phyloP scores from a whole-genome alignment of 805 yeast species.

The Cyberlindnera maclurae region DNA sequence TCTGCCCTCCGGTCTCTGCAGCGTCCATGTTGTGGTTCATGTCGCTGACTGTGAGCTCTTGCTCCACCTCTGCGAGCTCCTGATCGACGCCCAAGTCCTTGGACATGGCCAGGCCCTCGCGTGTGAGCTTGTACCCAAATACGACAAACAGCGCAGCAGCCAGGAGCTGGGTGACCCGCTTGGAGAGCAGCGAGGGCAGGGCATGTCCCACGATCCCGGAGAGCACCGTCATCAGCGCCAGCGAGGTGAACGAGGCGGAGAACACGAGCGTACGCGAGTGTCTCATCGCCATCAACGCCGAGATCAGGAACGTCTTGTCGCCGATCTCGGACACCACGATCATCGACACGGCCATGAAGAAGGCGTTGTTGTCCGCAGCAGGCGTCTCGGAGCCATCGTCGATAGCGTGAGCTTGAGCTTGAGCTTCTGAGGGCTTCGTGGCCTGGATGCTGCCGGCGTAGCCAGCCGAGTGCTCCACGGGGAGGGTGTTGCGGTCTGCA shows the following conservation, averaged over 20 bases:
- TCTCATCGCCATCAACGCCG: conserved; percentile 98
- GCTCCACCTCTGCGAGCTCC: conserved; percentile 95
- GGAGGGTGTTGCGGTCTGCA: conserved; percentile 18
- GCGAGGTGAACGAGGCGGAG: conserved; percentile 76
- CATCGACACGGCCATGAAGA: conserved; percentile 82
- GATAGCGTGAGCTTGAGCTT: not conserved
- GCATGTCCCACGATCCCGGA: conserved; percentile 92
- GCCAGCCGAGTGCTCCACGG: conserved; percentile 13
- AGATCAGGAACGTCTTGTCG: conserved; percentile 93
- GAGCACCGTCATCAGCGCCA: conserved; percentile 84
- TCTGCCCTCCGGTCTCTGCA: conserved; percentile 40
- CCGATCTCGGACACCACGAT: conserved; percentile 94
- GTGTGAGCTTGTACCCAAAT: conserved; percentile 68
- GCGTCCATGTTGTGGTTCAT: conserved; percentile 43
- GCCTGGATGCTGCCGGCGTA: no score
- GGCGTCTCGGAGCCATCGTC: not conserved
- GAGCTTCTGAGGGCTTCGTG: not conserved
- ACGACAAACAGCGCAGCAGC: conserved; percentile 79
- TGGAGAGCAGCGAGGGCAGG: conserved; percentile 76
- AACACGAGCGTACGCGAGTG: conserved; percentile 81
- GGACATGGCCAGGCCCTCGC: conserved; percentile 80
- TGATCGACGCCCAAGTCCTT: conserved; percentile 84
- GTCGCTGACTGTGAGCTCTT: conserved; percentile 68
- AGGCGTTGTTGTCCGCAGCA: conserved; percentile 28
- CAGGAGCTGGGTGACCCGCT: conserved; percentile 66